Conservation (phyloP, 306 rosid genomes). For the Dalbergia oliveri region DNA sequence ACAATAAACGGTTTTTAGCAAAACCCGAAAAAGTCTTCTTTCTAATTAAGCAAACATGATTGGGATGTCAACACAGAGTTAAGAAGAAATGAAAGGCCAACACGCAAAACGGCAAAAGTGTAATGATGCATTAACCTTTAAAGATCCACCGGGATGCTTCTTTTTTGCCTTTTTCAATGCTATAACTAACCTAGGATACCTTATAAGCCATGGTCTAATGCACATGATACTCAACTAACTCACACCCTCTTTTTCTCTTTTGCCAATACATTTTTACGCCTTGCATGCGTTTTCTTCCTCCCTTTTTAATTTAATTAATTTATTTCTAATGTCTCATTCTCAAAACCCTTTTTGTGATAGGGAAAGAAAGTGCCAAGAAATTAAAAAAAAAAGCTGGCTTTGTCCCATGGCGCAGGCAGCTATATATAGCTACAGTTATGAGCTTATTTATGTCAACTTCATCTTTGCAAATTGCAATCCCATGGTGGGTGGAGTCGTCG, state of each 20-base stretch:
- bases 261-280: not conserved
- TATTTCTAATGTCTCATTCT: conserved; percentile 37
- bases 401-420: not conserved
- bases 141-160: too few species aligned
- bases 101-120: not conserved
- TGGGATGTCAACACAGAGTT: not conserved
- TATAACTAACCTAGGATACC: conserved; percentile 7
- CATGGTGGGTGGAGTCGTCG: too few species aligned
- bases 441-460: not conserved
- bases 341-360: conserved; percentile 34
- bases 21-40: not conserved
- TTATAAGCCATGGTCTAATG: not conserved
- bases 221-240: conserved; percentile 52
- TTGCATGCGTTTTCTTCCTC: not conserved
- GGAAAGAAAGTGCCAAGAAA: not conserved
- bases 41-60: not conserved
- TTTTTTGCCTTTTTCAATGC: not conserved
- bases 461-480: not conserved
- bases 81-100: not conserved
- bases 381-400: not conserved
- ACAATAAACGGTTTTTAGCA: not conserved
- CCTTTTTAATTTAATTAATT: not conserved
- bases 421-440: not conserved
- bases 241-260: conserved; percentile 3
- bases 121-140: not conserved